Percentiles rank a stretch among this genome's conserved stretches.
These are phyloP conservation scores for Phialocephala sp. DNA, from an alignment of 2,329 filamentous ascomycete genomes.

Conservation along the genomic window DNA sequence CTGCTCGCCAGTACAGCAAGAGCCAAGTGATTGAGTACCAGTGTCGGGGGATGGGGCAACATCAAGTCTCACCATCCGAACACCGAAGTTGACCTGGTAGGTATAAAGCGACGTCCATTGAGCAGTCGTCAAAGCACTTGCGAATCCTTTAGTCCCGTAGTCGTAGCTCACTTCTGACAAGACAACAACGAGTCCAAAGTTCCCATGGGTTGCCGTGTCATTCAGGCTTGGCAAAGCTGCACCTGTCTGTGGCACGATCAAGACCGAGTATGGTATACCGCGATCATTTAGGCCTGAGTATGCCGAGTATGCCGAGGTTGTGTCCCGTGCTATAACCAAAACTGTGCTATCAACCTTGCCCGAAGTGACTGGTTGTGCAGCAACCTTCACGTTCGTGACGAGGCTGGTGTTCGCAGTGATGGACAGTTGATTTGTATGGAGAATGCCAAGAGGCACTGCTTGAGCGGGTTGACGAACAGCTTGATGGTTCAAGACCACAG, in stretches of 20 bases:
- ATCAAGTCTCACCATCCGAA: slow-evolving; percentile 66
- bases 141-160: slow-evolving; percentile 47
- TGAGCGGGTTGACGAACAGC: slow-evolving; percentile 15
- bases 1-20: slow-evolving; percentile 59
- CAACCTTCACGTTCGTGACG: background rate
- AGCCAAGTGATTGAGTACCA: slow-evolving; percentile 46
- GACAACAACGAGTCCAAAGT: slow-evolving; percentile 59
- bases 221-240: slow-evolving; percentile 57
- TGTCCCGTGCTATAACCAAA: slow-evolving; percentile 60
- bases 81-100: slow-evolving; percentile 62
- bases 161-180: slow-evolving; percentile 42
- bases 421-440: slow-evolving; percentile 10
- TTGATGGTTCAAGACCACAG: slow-evolving; percentile 23
- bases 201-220: slow-evolving; percentile 51
- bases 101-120: slow-evolving; percentile 62
- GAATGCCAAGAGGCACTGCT: slow-evolving; percentile 11
- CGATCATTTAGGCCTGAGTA: slow-evolving; percentile 62
- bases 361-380: background rate
- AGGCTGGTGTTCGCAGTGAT: slow-evolving; percentile 14
- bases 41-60: slow-evolving; percentile 58
- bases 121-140: slow-evolving; percentile 53
- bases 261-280: slow-evolving; percentile 61
- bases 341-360: slow-evolving; percentile 49
- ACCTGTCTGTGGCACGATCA: slow-evolving; percentile 59
- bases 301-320: slow-evolving; percentile 52